Conservation (phyloP, 768 basidiomycete species). For the Baorangia bicolor region DNA sequence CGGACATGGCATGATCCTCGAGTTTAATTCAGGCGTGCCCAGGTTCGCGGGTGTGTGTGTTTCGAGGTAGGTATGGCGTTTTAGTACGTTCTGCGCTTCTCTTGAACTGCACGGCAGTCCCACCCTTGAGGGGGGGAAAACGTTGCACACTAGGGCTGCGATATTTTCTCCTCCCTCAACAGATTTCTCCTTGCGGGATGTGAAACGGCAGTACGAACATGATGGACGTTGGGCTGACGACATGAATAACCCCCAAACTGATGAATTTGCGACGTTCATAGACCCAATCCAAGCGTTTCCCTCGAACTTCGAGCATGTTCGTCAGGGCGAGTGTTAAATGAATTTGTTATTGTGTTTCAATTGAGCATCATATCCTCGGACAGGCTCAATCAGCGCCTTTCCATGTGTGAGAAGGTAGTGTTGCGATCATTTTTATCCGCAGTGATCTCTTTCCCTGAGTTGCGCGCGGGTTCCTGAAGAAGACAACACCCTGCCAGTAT, state of each 20-base stretch:
- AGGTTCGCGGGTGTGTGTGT: not conserved
- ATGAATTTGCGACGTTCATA: not conserved
- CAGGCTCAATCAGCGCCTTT: not conserved
- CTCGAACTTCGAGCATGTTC: not conserved
- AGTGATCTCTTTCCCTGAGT: not conserved
- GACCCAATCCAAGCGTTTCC: not conserved
- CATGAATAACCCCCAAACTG: not conserved
- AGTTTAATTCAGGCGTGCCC: not conserved
- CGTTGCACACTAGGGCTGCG: not conserved
- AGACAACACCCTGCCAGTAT: not conserved
- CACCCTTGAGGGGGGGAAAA: not conserved
- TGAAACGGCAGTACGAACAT: not conserved
- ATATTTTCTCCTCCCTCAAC: not conserved
- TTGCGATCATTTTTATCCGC: conserved; percentile 1
- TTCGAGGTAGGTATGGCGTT: not conserved
- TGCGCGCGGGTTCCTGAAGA: not conserved
- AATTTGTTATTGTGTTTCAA: not conserved
- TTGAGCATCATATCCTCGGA: not conserved
- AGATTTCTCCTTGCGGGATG: not conserved
- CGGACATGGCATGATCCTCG: not conserved
- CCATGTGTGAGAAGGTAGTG: not conserved
- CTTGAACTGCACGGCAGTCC: not conserved
- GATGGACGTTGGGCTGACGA: not conserved
- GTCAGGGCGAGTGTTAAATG: not conserved
- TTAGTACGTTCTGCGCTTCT: not conserved